Percentiles rank a stretch among this genome's conserved stretches.
phyloP scores from a whole-genome alignment of 139 green algal species.

The Chlorella vulgaris region DNA sequence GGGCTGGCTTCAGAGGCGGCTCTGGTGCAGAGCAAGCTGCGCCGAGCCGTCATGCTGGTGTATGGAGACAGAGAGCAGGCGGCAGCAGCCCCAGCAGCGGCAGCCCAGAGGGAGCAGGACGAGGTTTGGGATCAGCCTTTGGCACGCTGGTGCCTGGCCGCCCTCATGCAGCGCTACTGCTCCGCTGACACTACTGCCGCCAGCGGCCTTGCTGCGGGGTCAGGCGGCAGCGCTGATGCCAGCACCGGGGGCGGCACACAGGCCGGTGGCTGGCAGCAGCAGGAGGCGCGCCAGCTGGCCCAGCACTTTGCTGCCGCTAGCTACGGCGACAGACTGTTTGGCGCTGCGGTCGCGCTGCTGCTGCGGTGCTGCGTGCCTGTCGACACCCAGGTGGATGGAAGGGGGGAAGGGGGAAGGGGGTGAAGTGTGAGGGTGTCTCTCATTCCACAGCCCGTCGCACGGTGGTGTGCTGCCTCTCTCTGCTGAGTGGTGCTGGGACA shows the following conservation, averaged over 20 bases:
- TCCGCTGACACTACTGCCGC: not conserved
- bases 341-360: constrained; percentile 45
- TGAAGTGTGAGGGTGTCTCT: too few species aligned
- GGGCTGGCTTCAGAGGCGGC: not conserved
- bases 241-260: too few species aligned
- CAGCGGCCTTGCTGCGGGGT: not conserved
- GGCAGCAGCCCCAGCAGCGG: not conserved
- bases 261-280: constrained; percentile 22
- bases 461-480: too few species aligned
- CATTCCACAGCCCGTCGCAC: too few species aligned
- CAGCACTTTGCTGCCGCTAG: constrained; percentile 51
- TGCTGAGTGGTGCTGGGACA: too few species aligned
- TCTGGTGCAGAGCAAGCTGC: constrained; percentile 21
- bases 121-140: constrained; percentile 47
- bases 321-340: constrained; percentile 64
- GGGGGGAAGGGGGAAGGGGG: too few species aligned
- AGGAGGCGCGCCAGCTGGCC: constrained; percentile 50
- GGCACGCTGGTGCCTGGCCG: constrained; percentile 55
- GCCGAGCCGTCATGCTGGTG: constrained; percentile 29
- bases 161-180: constrained; percentile 44
- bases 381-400: constrained; percentile 25
- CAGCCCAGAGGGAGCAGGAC: constrained; percentile 23
- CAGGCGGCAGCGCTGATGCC: not conserved
- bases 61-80: not conserved
- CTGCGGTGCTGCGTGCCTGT: constrained; percentile 28